phyloP scores from a whole-genome alignment of 768 basidiomycete species.

The Dioszegia aurantiaca region DNA sequence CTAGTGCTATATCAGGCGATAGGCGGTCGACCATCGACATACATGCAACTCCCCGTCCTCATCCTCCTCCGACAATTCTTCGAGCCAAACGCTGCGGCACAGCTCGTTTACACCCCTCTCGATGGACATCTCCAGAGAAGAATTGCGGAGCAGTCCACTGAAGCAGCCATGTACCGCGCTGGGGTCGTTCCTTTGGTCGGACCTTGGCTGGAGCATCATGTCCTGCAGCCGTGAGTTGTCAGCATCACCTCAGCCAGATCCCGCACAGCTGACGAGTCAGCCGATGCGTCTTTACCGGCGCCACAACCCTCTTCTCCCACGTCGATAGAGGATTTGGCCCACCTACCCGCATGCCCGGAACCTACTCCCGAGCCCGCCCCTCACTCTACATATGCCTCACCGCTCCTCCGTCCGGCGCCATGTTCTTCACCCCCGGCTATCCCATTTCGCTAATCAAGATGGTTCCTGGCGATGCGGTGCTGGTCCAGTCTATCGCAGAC shows the following conservation, averaged over 20 bases:
- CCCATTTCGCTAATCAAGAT: not conserved
- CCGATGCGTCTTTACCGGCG: not conserved
- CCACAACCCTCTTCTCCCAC: not conserved
- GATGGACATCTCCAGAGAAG: not conserved
- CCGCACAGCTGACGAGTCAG: not conserved
- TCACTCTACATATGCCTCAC: constrained; percentile 5
- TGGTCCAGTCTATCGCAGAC: not conserved
- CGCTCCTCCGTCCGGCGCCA: constrained; percentile 1
- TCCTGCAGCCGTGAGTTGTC: not conserved
- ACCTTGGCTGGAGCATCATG: not conserved
- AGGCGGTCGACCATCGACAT: not conserved
- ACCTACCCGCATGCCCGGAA: not conserved
- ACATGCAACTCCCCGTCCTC: constrained; percentile 1
- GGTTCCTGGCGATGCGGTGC: not conserved
- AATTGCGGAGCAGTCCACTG: not conserved
- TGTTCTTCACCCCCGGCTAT: constrained; percentile 1
- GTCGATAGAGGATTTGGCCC: not conserved
- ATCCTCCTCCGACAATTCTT: not conserved
- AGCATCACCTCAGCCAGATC: not conserved
- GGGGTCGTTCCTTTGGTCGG: not conserved
- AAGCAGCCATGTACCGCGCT: not conserved
- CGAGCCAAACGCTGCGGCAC: not conserved
- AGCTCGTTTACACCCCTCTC: not conserved
- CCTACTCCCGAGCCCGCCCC: not conserved
- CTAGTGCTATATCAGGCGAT: not conserved